phyloP scores from a whole-genome alignment of 345 rosid genomes.

The Camelina laxa region DNA sequence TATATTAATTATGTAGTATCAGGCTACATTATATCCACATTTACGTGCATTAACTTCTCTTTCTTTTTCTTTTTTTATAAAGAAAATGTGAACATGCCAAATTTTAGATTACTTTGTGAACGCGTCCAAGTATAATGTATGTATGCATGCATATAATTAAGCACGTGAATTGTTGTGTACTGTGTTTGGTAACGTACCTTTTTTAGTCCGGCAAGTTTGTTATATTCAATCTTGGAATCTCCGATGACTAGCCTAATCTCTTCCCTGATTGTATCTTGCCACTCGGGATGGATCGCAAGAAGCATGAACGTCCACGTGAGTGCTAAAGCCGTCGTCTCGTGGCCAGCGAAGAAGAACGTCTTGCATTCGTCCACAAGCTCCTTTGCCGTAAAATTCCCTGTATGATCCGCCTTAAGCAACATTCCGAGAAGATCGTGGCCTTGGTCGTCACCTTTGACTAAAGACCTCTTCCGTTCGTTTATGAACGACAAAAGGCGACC shows the following conservation, averaged over 20 bases:
- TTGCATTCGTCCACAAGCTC: constrained; percentile 93
- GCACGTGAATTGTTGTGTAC: constrained; percentile 37
- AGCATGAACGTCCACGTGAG: constrained; percentile 86
- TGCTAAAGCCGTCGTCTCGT: constrained; percentile 91
- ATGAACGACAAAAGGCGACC: constrained; percentile 63
- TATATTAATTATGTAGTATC: neutral
- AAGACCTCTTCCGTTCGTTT: constrained; percentile 46
- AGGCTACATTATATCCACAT: neutral
- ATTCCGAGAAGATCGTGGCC: constrained; percentile 64
- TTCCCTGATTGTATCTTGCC: constrained; percentile 78
- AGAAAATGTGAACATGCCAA: constrained; percentile 24
- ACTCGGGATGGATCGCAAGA: constrained; percentile 71
- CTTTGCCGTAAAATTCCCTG: constrained; percentile 49
- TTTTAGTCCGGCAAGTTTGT: constrained; percentile 71
- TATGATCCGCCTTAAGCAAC: constrained; percentile 54
- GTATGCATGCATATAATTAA: constrained; percentile 30
- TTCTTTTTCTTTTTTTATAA: neutral
- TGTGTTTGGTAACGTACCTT: constrained; percentile 65
- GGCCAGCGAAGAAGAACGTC: constrained; percentile 95
- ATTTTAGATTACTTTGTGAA: constrained; percentile 2
- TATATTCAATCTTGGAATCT: constrained; percentile 62
- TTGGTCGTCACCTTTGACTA: constrained; percentile 13
- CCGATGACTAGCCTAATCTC: constrained; percentile 75
- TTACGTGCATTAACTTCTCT: neutral
- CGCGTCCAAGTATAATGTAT: constrained; percentile 9